Conservation (phyloP, 192 early-diverging fungal species). For the Coemansia erecta region DNA sequence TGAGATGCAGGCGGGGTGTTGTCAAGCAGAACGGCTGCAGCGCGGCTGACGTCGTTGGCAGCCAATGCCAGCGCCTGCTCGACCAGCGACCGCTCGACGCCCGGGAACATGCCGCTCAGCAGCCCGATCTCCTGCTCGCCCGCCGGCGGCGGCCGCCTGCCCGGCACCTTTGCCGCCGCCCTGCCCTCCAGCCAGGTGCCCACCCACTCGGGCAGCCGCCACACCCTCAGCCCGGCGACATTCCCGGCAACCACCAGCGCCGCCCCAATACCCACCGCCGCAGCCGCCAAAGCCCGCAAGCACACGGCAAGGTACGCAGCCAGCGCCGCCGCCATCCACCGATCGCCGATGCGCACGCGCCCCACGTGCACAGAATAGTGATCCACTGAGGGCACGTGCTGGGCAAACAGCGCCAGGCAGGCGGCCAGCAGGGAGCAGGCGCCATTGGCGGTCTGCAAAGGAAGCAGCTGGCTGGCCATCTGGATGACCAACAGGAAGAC, state of each 20-base stretch:
- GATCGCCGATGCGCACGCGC: background rate
- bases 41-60: conserved; percentile 5
- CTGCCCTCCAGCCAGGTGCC: background rate
- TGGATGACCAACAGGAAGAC: background rate
- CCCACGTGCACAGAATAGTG: too few relatives aligned
- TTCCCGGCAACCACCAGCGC: background rate
- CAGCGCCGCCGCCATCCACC: background rate
- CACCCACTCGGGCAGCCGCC: conserved; percentile 4
- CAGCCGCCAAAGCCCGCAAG: background rate
- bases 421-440: background rate
- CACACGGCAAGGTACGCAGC: background rate
- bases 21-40: conserved; percentile 7
- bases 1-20: background rate
- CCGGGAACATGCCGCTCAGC: conserved; percentile 4
- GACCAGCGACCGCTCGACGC: background rate
- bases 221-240: background rate
- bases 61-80: conserved; percentile 3
- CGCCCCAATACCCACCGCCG: background rate
- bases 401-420: background rate
- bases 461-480: background rate
- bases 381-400: too few relatives aligned
- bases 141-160: background rate
- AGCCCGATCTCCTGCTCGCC: background rate
- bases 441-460: background rate
- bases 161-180: too few relatives aligned